Evolutionary conservation across 139 green algal genomes (phyloP).

Genomic region (Ulvella scutata): DNA sequence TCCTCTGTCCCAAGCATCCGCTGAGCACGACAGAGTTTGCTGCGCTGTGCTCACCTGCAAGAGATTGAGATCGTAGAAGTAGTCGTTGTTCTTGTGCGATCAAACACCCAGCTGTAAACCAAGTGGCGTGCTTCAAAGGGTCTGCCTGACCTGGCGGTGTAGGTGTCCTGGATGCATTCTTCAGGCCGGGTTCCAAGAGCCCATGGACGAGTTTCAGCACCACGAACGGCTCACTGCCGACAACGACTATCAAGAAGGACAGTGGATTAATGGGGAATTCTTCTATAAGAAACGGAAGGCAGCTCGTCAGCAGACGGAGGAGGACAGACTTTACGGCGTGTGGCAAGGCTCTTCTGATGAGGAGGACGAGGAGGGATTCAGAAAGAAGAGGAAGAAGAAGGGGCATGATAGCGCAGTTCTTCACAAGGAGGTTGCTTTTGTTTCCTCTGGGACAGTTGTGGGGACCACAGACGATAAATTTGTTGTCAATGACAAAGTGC

Average conservation of each 20-base stretch:
- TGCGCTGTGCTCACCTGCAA: too few species aligned
- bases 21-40: too few species aligned
- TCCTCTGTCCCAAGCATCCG: too few species aligned
- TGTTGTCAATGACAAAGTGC: background rate
- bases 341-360: conserved; percentile 34
- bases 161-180: too few species aligned
- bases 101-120: too few species aligned
- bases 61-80: too few species aligned
- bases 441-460: background rate
- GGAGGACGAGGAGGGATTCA: conserved; percentile 13
- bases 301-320: conserved; percentile 54
- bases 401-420: conserved; percentile 9
- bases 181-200: too few species aligned
- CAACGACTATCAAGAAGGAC: conserved; percentile 57
- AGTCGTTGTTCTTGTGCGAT: too few species aligned
- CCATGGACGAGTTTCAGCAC: conserved; percentile 46
- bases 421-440: background rate
- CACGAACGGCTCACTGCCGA: conserved; percentile 56
- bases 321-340: conserved; percentile 78
- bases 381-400: conserved; percentile 11
- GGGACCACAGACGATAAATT: background rate
- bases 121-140: too few species aligned
- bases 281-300: conserved; percentile 45
- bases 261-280: conserved; percentile 72
- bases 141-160: too few species aligned